phyloP scores from a whole-genome alignment of 2,329 filamentous ascomycete species.

The Diaporthe sp. region DNA sequence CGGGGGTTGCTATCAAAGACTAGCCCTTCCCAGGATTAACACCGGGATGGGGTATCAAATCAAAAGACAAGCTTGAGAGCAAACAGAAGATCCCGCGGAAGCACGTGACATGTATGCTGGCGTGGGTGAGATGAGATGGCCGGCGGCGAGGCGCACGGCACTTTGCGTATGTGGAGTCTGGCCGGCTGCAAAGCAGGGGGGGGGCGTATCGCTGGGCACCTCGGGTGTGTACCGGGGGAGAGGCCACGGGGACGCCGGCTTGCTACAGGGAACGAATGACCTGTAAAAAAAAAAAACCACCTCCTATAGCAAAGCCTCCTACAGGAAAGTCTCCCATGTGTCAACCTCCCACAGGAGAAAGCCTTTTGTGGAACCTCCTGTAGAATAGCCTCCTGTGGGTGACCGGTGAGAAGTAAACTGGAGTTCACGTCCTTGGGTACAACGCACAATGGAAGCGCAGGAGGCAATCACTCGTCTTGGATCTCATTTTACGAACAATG shows the following conservation, averaged over 20 bases:
- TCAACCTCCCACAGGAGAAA: neutral
- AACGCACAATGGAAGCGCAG: neutral
- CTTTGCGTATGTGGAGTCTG: neutral
- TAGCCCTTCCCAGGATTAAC: neutral
- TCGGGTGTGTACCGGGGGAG: neutral
- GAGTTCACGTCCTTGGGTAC: neutral
- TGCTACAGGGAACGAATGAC: neutral
- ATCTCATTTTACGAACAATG: neutral
- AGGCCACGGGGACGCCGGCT: neutral
- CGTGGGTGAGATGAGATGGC: neutral
- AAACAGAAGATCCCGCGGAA: neutral
- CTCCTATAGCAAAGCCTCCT: neutral
- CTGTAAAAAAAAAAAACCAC: too few species aligned
- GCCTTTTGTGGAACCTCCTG: too few species aligned
- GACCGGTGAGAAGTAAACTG: too few species aligned
- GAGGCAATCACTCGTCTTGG: neutral
- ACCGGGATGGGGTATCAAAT: neutral
- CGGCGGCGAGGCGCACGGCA: neutral
- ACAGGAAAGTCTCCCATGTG: neutral
- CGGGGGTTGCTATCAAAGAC: conserved; percentile 10
- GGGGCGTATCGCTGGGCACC: neutral
- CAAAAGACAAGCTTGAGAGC: conserved; percentile 11
- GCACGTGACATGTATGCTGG: conserved; percentile 10
- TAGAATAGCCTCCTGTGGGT: too few species aligned
- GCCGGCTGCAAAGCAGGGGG: neutral